Base-by-base conservation (phyloP, 768 basidiomycete genomes). In the Podaxis pistillaris region DNA sequence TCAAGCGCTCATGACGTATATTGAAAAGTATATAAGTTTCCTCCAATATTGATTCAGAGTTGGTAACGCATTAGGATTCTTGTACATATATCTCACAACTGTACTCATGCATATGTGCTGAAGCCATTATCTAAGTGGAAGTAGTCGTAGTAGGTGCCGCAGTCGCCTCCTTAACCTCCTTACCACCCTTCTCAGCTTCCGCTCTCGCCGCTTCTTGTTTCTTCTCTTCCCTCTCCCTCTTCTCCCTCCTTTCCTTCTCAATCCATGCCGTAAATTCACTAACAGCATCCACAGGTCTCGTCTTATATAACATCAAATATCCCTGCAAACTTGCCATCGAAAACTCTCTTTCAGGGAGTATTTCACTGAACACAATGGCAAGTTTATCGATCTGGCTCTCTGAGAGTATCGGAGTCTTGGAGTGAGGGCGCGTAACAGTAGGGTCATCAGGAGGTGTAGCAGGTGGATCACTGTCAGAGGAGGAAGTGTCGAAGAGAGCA, bases 301-400 rank as follows among this genome's bases (percentile, higher is more conserved):
- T 77, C 72, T 91, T 90, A 76, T 88, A 83, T 19, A 75, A 73
- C 87, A 93, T 89, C 63, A 93, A 71, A 70, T 85, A 90, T 3
- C 87, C 81, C 67, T 82, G 82, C 54, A 83, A 73, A 50, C 71
- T 71, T 15, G 81, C 83, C 81, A 82, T 83, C 22, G 79, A 84
- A 33, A 80, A 71, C 66, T 78, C 75, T 28, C 77, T 73, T 51
- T 82, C 79, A 1, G 81, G 81, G 52, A 93, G 78, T 11, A 71
- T 74, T 0, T 76, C 76, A 2, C 83, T 79, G 68, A 93, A 93
- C 33, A 73, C 72, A 11, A 71, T 70, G 1, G 90, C 88, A 40
- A 92, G 84, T 50, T 64, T 63, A 8, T 70, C 68, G 28, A 86
- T 64, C 63, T 80, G 73, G 1, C 69, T 60, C 37, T 60, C 68